Evolutionary conservation across 2,329 filamentous ascomycete genomes (phyloP).

Genomic region (Aspergillus ruber): DNA sequence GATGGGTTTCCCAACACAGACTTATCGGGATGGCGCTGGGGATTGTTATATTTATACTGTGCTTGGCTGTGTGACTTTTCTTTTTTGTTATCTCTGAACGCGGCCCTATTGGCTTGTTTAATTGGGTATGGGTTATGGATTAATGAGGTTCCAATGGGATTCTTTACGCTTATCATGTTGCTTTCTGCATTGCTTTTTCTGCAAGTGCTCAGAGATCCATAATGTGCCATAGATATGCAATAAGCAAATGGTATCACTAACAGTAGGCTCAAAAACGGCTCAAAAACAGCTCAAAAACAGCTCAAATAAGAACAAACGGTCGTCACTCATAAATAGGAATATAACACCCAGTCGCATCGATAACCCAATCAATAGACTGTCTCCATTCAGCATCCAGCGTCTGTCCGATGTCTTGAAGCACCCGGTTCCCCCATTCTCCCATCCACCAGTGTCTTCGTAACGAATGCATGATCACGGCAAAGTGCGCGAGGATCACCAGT

Average conservation of each 20-base stretch:
- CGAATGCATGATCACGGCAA: conserved; percentile 48
- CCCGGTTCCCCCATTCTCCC: conserved; percentile 57
- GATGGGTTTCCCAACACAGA: not conserved
- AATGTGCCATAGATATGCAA: not conserved
- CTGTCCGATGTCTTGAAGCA: conserved; percentile 54
- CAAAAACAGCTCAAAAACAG: not conserved
- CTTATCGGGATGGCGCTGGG: not conserved
- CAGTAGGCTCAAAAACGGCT: conserved; percentile 1
- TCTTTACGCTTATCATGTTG: conserved; percentile 4
- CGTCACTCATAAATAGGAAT: conserved; percentile 9
- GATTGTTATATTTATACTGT: not conserved
- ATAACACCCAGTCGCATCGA: conserved; percentile 28
- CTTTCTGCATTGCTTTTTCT: not conserved
- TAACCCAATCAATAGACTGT: conserved; percentile 25
- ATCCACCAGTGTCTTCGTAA: conserved; percentile 64
- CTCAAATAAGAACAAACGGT: not conserved
- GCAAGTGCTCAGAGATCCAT: not conserved
- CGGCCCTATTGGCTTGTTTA: not conserved
- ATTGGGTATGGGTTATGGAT: not conserved
- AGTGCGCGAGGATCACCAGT: conserved; percentile 39
- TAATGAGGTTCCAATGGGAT: conserved; percentile 6
- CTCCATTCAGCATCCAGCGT: conserved; percentile 21
- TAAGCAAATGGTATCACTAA: not conserved
- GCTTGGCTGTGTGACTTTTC: not conserved
- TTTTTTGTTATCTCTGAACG: not conserved